Conservation (phyloP, 139 green algal genomes). For the Volvox reticuliferus region DNA sequence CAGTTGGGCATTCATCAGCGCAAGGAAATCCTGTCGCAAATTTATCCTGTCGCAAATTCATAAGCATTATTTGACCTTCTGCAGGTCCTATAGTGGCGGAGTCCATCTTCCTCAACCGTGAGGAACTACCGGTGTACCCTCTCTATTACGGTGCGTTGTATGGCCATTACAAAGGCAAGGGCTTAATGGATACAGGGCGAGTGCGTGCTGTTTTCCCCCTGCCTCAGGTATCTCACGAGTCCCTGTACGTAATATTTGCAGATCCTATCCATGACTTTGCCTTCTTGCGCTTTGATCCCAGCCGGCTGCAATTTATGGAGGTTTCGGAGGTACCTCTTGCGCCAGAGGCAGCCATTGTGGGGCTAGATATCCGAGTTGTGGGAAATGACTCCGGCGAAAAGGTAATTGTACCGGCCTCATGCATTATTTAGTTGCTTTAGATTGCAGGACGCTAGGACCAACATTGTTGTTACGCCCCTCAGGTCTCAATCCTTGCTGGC, state of each 20-base stretch:
- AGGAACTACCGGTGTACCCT: constrained; percentile 83
- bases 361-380: constrained; percentile 92
- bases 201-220: no score
- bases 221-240: no score
- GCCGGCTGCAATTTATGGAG: constrained; percentile 79
- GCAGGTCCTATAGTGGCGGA: constrained; percentile 89
- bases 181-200: no score
- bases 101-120: constrained; percentile 93
- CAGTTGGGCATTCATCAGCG: no score
- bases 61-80: neutral
- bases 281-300: constrained; percentile 87
- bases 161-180: no score
- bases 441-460: neutral
- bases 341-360: constrained; percentile 85
- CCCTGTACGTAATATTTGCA: neutral
- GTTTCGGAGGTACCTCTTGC: constrained; percentile 78
- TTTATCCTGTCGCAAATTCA: no score
- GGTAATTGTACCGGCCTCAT: neutral
- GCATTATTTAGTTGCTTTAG: no score
- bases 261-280: constrained; percentile 88
- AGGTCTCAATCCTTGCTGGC: constrained; percentile 91
- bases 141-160: constrained; percentile 64
- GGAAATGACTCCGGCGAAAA: constrained; percentile 46
- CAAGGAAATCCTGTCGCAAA: no score
- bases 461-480: neutral